Evolutionary conservation across 352 stramenopile species (phyloP).

Genomic region (Pythium aphanidermatum): DNA sequence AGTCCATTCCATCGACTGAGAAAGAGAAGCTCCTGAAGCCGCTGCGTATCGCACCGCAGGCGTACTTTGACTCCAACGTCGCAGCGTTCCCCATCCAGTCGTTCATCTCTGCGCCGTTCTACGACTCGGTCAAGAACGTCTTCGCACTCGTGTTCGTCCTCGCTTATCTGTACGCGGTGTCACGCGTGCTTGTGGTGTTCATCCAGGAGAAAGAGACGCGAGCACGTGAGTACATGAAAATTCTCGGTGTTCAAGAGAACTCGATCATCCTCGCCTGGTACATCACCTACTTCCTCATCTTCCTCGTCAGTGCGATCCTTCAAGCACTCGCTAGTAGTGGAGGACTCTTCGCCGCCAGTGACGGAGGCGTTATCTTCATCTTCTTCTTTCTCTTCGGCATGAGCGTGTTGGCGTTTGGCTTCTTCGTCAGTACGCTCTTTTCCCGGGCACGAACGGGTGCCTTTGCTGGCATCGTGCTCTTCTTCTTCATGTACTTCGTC

Average conservation of each 20-base stretch:
- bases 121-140: constrained; percentile 47
- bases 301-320: constrained; percentile 54
- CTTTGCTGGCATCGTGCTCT: constrained; percentile 71
- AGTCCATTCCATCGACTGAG: constrained; percentile 4
- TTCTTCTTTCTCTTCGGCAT: constrained; percentile 73
- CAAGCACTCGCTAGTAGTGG: constrained; percentile 46
- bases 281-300: constrained; percentile 83
- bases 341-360: constrained; percentile 46
- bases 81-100: constrained; percentile 39
- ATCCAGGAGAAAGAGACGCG: constrained; percentile 81
- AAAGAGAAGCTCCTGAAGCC: constrained; percentile 31
- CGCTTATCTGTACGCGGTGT: constrained; percentile 59
- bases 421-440: constrained; percentile 81
- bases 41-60: constrained; percentile 39
- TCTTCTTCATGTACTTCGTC: constrained; percentile 89
- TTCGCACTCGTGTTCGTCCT: constrained; percentile 87
- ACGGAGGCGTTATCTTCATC: constrained; percentile 38
- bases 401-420: constrained; percentile 57
- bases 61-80: constrained; percentile 30
- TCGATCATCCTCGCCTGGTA: constrained; percentile 66
- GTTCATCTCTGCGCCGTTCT: constrained; percentile 55
- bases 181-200: constrained; percentile 70
- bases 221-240: constrained; percentile 64
- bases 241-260: constrained; percentile 47
- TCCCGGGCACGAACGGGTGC: constrained; percentile 56